These are phyloP conservation scores for Tylopilus cervinicoccineus DNA, from an alignment of 768 basidiomycete species.

Conservation along the genomic window DNA sequence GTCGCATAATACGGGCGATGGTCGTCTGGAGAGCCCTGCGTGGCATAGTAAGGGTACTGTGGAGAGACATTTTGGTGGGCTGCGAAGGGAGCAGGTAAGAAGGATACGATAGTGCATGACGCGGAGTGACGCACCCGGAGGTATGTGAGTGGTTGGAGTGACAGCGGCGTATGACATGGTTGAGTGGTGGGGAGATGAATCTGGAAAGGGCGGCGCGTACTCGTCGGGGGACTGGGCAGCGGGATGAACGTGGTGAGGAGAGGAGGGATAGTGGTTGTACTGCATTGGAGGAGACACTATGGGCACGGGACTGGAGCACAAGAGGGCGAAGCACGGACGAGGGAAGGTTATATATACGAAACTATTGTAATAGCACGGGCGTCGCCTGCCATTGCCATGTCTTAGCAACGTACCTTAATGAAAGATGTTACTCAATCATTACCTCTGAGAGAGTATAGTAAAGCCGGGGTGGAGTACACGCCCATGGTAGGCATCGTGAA, in stretches of 20 bases:
- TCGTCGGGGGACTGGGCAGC: constrained; percentile 17
- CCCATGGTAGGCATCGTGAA: constrained; percentile 32
- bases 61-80: constrained; percentile 17
- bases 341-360: constrained; percentile 33
- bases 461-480: constrained; percentile 32
- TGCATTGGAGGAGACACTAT: constrained; percentile 22
- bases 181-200: constrained; percentile 24
- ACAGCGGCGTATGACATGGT: constrained; percentile 25
- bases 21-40: constrained; percentile 16
- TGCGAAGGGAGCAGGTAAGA: constrained; percentile 14
- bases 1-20: constrained; percentile 25
- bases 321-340: constrained; percentile 10
- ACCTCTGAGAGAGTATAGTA: constrained; percentile 33
- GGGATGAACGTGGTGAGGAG: constrained; percentile 16
- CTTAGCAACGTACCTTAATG: constrained; percentile 38
- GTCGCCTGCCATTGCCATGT: constrained; percentile 34
- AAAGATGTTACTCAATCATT: constrained; percentile 37
- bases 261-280: constrained; percentile 24
- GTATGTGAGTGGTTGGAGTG: constrained; percentile 15
- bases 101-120: constrained; percentile 5
- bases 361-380: constrained; percentile 32
- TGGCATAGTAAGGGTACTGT: constrained; percentile 19
- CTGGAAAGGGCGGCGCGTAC: constrained; percentile 20
- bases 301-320: constrained; percentile 5
- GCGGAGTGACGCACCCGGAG: constrained; percentile 23